Evolutionary conservation across 129 eudicot species (phyloP).

Genomic region (Heracleum sosnowskyi): DNA sequence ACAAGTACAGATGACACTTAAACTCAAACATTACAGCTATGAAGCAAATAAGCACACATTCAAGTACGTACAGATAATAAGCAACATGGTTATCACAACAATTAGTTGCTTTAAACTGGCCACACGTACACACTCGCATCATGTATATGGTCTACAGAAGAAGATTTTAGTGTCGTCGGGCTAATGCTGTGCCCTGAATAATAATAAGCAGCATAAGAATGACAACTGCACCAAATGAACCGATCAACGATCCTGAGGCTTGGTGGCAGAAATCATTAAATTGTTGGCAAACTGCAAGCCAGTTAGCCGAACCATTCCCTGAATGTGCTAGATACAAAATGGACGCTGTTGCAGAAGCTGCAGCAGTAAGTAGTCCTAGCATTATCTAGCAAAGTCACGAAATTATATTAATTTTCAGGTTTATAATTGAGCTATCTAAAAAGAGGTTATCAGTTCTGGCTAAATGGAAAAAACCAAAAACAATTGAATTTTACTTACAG

Average conservation of each 20-base stretch:
- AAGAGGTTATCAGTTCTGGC: neutral
- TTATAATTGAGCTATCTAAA: neutral
- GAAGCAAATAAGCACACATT: neutral
- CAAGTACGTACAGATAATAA: neutral
- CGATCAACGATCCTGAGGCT: slow-evolving; percentile 68
- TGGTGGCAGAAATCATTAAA: slow-evolving; percentile 47
- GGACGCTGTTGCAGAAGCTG: slow-evolving; percentile 78
- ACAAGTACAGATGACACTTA: neutral
- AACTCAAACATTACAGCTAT: neutral
- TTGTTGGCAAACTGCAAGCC: slow-evolving; percentile 81
- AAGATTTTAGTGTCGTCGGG: slow-evolving; percentile 25
- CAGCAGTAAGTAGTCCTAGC: slow-evolving; percentile 54
- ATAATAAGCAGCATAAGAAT: slow-evolving; percentile 45
- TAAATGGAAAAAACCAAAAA: neutral
- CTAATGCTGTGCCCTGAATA: slow-evolving; percentile 49
- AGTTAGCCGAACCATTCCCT: slow-evolving; percentile 64
- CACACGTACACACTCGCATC: neutral
- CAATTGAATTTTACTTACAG: slow-evolving; percentile 27
- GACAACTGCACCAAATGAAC: slow-evolving; percentile 61
- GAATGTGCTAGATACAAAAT: slow-evolving; percentile 79
- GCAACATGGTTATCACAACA: neutral
- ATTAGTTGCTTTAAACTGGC: neutral
- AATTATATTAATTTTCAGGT: neutral
- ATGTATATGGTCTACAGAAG: neutral
- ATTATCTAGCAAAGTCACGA: slow-evolving; percentile 31